A percentile compares a stretch with the other conserved stretches of the same genome.
Conservation (phyloP, 805 yeast genomes). For the Kazachstania viticola region DNA sequence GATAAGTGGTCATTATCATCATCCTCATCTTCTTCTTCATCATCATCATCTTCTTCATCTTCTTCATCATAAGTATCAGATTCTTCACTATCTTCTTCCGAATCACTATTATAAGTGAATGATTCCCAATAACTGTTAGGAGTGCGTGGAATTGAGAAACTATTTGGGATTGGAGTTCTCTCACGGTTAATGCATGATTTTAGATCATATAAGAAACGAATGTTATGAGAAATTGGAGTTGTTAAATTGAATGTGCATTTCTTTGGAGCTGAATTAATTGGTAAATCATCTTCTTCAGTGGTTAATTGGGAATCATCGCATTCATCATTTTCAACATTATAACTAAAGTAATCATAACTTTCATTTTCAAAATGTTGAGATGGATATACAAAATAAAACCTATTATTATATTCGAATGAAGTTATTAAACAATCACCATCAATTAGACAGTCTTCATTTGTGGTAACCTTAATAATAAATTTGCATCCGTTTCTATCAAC, state of each 20-base stretch:
- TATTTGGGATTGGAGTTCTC: slow-evolving; percentile 9
- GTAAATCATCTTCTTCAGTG: no score
- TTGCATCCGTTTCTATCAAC: not conserved
- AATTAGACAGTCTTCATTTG: no score
- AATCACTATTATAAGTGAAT: slow-evolving; percentile 1
- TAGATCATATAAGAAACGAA: not conserved
- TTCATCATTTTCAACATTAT: slow-evolving; percentile 1
- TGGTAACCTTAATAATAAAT: not conserved
- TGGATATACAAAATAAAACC: slow-evolving; percentile 5
- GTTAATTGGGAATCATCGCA: not conserved
- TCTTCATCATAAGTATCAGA: slow-evolving; percentile 3
- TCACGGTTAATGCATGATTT: no score
- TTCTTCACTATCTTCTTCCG: slow-evolving; percentile 5
- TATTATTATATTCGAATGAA: no score
- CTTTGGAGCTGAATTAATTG: not conserved
- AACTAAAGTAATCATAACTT: slow-evolving; percentile 14
- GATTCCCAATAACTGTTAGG: not conserved
- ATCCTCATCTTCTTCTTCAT: slow-evolving; percentile 4
- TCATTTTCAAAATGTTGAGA: slow-evolving; percentile 6
- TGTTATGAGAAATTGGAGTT: not conserved
- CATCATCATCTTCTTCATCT: slow-evolving; percentile 5
- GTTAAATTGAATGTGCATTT: not conserved
- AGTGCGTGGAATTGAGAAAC: not conserved
- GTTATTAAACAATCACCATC: no score
- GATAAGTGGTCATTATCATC: not conserved